These are phyloP conservation scores for Mucor velutinosus DNA, from an alignment of 371 early-diverging fungal genomes.

Conservation along the genomic window DNA sequence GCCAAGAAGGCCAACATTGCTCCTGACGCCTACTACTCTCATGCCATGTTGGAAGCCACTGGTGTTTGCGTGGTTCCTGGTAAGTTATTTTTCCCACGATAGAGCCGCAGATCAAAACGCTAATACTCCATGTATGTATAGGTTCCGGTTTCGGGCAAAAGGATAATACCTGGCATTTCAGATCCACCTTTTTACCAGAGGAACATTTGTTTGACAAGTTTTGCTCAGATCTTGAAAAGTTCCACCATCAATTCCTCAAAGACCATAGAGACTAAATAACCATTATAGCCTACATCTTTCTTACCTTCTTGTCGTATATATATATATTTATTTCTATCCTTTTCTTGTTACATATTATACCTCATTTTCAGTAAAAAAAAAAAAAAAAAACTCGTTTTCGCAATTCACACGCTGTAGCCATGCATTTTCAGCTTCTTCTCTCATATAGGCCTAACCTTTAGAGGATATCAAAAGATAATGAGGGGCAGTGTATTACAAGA, in stretches of 20 bases:
- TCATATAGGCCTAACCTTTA: no score
- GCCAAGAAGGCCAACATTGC: conserved; percentile 64
- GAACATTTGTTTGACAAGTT: conserved; percentile 92
- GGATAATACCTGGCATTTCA: conserved; percentile 92
- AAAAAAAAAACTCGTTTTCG: no score
- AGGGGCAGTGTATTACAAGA: no score
- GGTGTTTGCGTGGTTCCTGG: conserved; percentile 77
- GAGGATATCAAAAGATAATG: no score
- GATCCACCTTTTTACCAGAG: conserved; percentile 94
- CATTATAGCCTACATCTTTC: background rate
- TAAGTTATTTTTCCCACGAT: conserved; percentile 24
- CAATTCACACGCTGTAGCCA: no score
- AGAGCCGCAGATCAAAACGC: background rate
- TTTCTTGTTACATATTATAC: background rate
- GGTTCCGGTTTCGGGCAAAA: conserved; percentile 90
- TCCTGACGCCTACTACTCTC: conserved; percentile 83
- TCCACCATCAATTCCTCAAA: conserved; percentile 81
- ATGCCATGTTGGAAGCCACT: conserved; percentile 92
- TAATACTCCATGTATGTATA: conserved; percentile 10
- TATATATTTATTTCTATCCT: background rate
- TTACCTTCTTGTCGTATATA: background rate
- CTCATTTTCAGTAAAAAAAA: no score
- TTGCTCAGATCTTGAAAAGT: conserved; percentile 68
- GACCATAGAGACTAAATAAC: conserved; percentile 56
- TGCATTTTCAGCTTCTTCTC: no score